These are phyloP conservation scores for Eucalyptus tenuipes DNA, from an alignment of 345 rosid species.

Conservation along the genomic window DNA sequence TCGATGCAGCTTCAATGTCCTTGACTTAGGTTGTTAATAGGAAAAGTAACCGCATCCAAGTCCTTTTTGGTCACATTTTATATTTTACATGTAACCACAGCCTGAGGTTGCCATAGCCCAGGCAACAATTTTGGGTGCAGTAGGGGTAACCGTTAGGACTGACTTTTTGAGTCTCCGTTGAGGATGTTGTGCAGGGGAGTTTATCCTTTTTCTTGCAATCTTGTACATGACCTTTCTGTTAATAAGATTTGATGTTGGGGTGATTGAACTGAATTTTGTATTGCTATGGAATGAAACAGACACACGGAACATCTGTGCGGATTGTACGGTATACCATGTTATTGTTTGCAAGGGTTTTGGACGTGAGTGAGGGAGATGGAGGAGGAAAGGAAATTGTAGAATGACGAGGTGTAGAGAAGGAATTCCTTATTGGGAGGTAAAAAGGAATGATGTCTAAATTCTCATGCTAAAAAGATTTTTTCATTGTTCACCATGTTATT, in stretches of 20 bases:
- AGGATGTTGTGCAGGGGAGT: not conserved
- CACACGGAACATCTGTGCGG: not conserved
- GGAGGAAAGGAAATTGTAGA: not conserved
- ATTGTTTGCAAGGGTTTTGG: not conserved
- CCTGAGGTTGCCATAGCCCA: not conserved
- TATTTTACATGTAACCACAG: slow-evolving; percentile 10
- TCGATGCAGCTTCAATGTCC: not conserved
- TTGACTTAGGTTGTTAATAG: not conserved
- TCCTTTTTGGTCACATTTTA: not conserved
- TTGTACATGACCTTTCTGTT: slow-evolving; percentile 7
- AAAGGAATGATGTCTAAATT: not conserved
- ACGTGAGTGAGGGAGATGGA: not conserved
- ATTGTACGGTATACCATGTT: not conserved
- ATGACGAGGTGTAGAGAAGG: not conserved
- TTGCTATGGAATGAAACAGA: not conserved
- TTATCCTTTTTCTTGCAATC: not conserved
- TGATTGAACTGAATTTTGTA: not conserved
- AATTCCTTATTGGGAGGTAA: not conserved
- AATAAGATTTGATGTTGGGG: not conserved
- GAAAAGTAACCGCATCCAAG: slow-evolving; percentile 8
- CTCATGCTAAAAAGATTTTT: not conserved
- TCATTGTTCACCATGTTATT: too few relatives aligned
- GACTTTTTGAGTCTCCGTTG: not conserved
- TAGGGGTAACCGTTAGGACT: slow-evolving; percentile 9
- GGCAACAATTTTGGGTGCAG: slow-evolving; percentile 37